Conservation (phyloP, 768 basidiomycete species). For the Russula sp. region DNA sequence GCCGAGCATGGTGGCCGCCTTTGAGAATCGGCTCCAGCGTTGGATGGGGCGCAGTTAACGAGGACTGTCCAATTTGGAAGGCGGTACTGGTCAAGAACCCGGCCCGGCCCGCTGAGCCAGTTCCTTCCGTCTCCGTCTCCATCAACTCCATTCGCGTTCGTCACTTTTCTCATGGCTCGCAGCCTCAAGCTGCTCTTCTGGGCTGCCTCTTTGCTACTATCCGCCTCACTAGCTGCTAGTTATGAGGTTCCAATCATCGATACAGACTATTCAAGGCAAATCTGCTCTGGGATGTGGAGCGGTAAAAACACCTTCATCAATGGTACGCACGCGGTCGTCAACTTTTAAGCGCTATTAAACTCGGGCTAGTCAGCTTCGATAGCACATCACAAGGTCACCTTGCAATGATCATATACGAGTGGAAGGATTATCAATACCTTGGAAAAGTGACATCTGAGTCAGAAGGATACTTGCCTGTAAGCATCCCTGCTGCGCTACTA, state of each 20-base stretch:
- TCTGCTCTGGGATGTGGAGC: constrained; percentile 95
- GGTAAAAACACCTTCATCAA: constrained; percentile 73
- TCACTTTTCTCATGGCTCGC: constrained; percentile 17
- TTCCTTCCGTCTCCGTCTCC: no score
- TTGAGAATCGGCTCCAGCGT: neutral
- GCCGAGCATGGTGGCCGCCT: constrained; percentile 51
- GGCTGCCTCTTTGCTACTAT: constrained; percentile 22
- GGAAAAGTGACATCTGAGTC: constrained; percentile 56
- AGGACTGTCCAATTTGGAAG: neutral
- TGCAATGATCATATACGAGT: constrained; percentile 94
- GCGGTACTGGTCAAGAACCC: neutral
- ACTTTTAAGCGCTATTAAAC: constrained; percentile 21
- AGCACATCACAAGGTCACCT: constrained; percentile 73
- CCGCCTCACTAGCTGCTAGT: constrained; percentile 29
- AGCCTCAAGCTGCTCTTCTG: constrained; percentile 13
- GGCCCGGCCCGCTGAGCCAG: constrained; percentile 2
- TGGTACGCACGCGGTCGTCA: constrained; percentile 39
- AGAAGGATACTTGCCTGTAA: constrained; percentile 58
- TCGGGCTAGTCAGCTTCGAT: constrained; percentile 64
- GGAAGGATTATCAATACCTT: constrained; percentile 79
- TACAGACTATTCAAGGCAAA: constrained; percentile 79
- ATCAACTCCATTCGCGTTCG: no score
- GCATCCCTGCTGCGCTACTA: neutral
- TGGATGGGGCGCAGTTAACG: no score
- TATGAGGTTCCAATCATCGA: constrained; percentile 64